Evolutionary conservation across 176 grass and related monocot genomes (phyloP), one percentile per base, ranked within the genome.

Genomic region (Olyra latifolia): DNA sequence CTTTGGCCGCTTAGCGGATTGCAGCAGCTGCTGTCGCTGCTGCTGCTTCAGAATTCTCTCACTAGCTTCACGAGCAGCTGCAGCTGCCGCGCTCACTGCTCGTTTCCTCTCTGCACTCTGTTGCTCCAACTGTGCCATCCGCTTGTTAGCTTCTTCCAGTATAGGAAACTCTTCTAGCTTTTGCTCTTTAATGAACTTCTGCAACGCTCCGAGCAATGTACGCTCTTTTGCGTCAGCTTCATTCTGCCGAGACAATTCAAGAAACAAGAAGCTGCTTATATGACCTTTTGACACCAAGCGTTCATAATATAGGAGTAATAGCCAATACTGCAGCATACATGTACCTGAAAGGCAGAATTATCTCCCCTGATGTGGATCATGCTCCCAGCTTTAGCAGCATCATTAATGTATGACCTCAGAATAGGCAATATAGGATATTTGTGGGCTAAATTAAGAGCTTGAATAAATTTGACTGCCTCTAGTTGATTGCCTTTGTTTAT

Each of bases 381-480:
- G 62, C 79, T 83, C 60, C 87, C 87, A 87, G 87, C 87, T 77
- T 77, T 80, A 74, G 79, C 77, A 30, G 81, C 58, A 84, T 75
- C 82, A 66, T 74, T 79, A 59, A 93, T 71, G 62, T 93, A 90
- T 9, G 73, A 77, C 41, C 83, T 85, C 62, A 93, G 13, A 55
- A 93, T 9, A 76, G 88, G 82, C 43, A 85, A 81, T 35, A 87
- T 67, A 46, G 88, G 82, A 69, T 80, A 80, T 43, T 88, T 90
- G 15, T 90, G 54, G 48, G 39, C 62, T 46, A 88, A 66, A 82
- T 88, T 83, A 78, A 93, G 74, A 85, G 88, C 62, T 87, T 76
- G 85, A 69, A 90, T 85, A 73, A 93, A 90, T 82, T 87, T 90
- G 74, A 90, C 85, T 0, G 78, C 84, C 38, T 93, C 85, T 6